A percentile compares a stretch with the other conserved stretches of the same genome.
Conservation (phyloP, 192 early-diverging fungal genomes). For the Martensiomyces pterosporus region DNA sequence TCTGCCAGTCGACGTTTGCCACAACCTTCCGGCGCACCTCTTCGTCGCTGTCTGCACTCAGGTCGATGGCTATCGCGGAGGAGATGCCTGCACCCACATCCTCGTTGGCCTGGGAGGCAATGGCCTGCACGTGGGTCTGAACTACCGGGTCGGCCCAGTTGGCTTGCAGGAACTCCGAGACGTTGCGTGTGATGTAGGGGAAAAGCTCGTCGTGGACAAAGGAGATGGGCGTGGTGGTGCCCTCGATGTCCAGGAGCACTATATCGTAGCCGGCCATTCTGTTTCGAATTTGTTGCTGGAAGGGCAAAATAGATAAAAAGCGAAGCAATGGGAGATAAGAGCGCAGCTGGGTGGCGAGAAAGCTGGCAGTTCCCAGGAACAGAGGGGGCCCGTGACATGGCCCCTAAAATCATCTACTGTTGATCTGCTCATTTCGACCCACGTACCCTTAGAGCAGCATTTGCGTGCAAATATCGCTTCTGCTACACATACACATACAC, state of each 20-base stretch:
- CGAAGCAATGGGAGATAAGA: no score
- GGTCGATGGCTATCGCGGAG: slow-evolving; percentile 12
- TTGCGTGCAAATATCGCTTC: no score
- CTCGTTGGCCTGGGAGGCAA: slow-evolving; percentile 50
- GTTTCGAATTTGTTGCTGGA: neutral
- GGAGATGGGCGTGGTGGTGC: slow-evolving; percentile 93
- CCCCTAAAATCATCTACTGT: no score
- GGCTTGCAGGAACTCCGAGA: slow-evolving; percentile 62
- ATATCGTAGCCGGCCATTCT: slow-evolving; percentile 17
- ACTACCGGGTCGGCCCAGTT: slow-evolving; percentile 51
- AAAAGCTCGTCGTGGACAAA: slow-evolving; percentile 95
- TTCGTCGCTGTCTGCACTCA: slow-evolving; percentile 6
- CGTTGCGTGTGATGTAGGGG: slow-evolving; percentile 70
- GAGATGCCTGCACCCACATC: slow-evolving; percentile 17
- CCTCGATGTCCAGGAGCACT: slow-evolving; percentile 84
- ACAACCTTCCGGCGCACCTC: slow-evolving; percentile 22
- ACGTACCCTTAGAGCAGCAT: no score
- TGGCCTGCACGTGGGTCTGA: slow-evolving; percentile 46
- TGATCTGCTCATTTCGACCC: no score
- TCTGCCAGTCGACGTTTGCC: slow-evolving; percentile 75
- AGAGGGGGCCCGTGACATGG: no score
- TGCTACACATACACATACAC: slow-evolving; percentile 4
- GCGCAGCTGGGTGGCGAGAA: no score
- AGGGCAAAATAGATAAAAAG: no score
- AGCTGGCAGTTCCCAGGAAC: no score